These are phyloP conservation scores for Dentipellis fragilis DNA, from an alignment of 768 basidiomycete genomes.

Conservation along the genomic window DNA sequence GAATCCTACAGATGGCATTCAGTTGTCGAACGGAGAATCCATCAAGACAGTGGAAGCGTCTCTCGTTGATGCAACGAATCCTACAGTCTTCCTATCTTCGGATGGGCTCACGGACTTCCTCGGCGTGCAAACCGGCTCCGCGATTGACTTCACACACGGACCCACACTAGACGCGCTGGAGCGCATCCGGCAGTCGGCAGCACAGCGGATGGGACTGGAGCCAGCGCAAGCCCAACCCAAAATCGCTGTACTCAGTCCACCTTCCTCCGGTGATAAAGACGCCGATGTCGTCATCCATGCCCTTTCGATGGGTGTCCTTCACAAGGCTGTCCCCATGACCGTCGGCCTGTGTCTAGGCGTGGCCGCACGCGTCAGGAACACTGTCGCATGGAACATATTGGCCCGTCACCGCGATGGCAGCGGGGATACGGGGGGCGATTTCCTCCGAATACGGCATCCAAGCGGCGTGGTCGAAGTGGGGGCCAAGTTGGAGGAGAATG, in stretches of 20 bases:
- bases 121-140: conserved; percentile 16
- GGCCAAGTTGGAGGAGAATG: conserved; percentile 36
- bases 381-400: conserved; percentile 44
- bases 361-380: conserved; percentile 42
- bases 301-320: conserved; percentile 61
- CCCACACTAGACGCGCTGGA: conserved; percentile 31
- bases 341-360: conserved; percentile 63
- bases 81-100: conserved; percentile 51
- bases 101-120: conserved; percentile 32
- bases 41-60: conserved; percentile 28
- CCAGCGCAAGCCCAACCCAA: conserved; percentile 66
- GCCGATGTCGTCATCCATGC: conserved; percentile 49
- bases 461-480: conserved; percentile 62
- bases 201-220: conserved; percentile 53
- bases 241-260: conserved; percentile 42
- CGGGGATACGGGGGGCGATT: conserved; percentile 10
- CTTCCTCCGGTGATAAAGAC: conserved; percentile 21
- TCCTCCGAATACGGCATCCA: conserved; percentile 50
- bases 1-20: conserved; percentile 34
- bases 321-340: conserved; percentile 67
- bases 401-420: conserved; percentile 10
- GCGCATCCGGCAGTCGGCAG: conserved; percentile 43
- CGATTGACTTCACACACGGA: conserved; percentile 14
- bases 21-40: conserved; percentile 10
- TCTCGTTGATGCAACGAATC: conserved; percentile 67